These are phyloP conservation scores for Brettanomyces bruxellensis DNA, from an alignment of 805 yeast species.

Conservation along the genomic window DNA sequence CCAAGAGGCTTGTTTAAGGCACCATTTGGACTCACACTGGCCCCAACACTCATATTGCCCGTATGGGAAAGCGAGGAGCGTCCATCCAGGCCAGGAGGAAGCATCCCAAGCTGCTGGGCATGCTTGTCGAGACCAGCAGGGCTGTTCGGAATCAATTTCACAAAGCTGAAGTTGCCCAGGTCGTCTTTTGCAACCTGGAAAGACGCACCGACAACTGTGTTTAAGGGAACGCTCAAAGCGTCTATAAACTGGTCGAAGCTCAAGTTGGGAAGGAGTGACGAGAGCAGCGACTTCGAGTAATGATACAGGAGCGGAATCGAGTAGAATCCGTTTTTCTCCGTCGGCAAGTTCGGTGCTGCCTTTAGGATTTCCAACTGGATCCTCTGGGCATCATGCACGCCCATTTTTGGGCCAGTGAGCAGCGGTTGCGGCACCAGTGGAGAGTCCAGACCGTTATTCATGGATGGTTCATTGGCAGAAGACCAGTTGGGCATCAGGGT, in stretches of 20 bases:
- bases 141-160: not conserved
- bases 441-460: no score
- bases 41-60: no score
- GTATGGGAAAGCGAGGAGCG: no score
- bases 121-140: no score
- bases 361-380: slow-evolving; percentile 34
- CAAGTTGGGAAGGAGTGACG: slow-evolving; percentile 27
- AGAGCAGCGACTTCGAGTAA: slow-evolving; percentile 27
- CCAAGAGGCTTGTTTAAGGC: no score
- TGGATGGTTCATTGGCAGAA: no score
- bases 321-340: slow-evolving; percentile 12
- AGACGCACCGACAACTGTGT: slow-evolving; percentile 19
- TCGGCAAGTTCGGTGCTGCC: slow-evolving; percentile 30
- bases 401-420: no score
- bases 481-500: no score
- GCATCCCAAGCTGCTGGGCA: not conserved
- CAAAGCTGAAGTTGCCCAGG: not conserved
- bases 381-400: slow-evolving; percentile 21
- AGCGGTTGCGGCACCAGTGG: no score
- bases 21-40: no score
- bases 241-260: slow-evolving; percentile 14
- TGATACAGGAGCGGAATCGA: slow-evolving; percentile 18
- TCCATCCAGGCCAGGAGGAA: no score
- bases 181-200: slow-evolving; percentile 44
- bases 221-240: slow-evolving; percentile 26